Conservation (phyloP, 495 filamentous ascomycete genomes). For the Alectoria sarmentosa region DNA sequence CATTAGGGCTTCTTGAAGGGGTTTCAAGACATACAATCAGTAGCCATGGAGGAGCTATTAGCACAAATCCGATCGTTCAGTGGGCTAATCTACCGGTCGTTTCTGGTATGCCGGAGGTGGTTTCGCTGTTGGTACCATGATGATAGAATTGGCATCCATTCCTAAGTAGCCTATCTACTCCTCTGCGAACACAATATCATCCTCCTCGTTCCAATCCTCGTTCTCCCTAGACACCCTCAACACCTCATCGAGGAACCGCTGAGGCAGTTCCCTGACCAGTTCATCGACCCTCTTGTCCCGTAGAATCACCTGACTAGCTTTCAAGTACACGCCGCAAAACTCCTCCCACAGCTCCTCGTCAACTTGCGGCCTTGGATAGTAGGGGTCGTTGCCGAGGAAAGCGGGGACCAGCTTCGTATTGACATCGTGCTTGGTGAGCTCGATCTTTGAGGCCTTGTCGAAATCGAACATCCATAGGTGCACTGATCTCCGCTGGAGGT, state of each 20-base stretch:
- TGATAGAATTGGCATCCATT: too few relatives aligned
- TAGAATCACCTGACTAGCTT: slow-evolving; percentile 18
- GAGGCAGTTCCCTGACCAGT: slow-evolving; percentile 7
- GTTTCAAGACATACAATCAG: too few relatives aligned
- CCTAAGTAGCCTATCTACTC: too few relatives aligned
- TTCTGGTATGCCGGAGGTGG: too few relatives aligned
- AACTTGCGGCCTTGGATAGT: slow-evolving; percentile 31
- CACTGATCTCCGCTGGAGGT: slow-evolving; percentile 9
- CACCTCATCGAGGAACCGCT: slow-evolving; percentile 18
- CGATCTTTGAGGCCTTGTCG: slow-evolving; percentile 33
- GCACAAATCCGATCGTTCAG: too few relatives aligned
- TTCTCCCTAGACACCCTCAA: slow-evolving; percentile 10
- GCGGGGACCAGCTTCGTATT: slow-evolving; percentile 30
- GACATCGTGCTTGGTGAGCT: slow-evolving; percentile 32
- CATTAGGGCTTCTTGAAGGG: too few relatives aligned
- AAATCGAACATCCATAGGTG: slow-evolving; percentile 45
- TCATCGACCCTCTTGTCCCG: neutral
- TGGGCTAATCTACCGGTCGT: too few relatives aligned
- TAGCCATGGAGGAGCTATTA: too few relatives aligned
- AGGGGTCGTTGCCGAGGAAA: slow-evolving; percentile 39
- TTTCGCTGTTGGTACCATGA: too few relatives aligned
- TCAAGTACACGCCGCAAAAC: slow-evolving; percentile 26
- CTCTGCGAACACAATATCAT: slow-evolving; percentile 16
- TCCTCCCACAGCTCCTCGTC: slow-evolving; percentile 32
- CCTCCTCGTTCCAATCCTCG: slow-evolving; percentile 20